These are phyloP conservation scores for Microdochium trichocladiopsis DNA, from an alignment of 2,329 filamentous ascomycete genomes.

Conservation along the genomic window DNA sequence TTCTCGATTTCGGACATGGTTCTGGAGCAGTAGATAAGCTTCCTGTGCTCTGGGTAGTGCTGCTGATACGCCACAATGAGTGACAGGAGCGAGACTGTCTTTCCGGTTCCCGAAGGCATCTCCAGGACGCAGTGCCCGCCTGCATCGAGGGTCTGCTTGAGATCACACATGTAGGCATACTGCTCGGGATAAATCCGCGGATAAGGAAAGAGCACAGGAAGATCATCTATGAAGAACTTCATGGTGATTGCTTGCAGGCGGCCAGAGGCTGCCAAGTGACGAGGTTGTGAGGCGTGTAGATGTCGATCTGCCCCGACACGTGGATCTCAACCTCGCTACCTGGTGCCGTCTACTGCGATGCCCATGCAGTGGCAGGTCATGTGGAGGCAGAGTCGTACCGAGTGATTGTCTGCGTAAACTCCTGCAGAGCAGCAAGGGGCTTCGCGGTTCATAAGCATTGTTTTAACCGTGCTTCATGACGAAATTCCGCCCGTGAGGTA, in stretches of 20 bases:
- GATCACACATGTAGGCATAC: conserved; percentile 78
- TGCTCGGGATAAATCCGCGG: conserved; percentile 49
- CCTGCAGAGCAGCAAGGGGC: too few relatives aligned
- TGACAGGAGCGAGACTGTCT: conserved; percentile 90
- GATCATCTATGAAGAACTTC: conserved; percentile 71
- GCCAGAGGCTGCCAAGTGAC: background rate
- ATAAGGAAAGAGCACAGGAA: conserved; percentile 32
- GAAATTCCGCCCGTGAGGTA: too few relatives aligned
- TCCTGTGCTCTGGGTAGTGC: conserved; percentile 84
- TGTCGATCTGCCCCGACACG: background rate
- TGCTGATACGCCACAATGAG: conserved; percentile 96
- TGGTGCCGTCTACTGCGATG: too few relatives aligned
- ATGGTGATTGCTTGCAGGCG: conserved; percentile 36
- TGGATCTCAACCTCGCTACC: too few relatives aligned
- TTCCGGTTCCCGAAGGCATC: conserved; percentile 98
- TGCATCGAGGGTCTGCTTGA: conserved; percentile 84
- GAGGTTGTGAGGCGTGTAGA: background rate
- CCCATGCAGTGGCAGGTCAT: too few relatives aligned
- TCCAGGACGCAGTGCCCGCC: conserved; percentile 94
- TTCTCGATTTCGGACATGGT: conserved; percentile 99
- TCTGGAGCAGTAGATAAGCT: conserved; percentile 98
- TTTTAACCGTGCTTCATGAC: too few relatives aligned
- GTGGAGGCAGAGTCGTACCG: too few relatives aligned
- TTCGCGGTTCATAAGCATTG: too few relatives aligned
- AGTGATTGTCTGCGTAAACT: too few relatives aligned